Evolutionary conservation across 768 basidiomycete species (phyloP), one percentile per base, ranked within the genome.

Genomic region (Epithele typhae): DNA sequence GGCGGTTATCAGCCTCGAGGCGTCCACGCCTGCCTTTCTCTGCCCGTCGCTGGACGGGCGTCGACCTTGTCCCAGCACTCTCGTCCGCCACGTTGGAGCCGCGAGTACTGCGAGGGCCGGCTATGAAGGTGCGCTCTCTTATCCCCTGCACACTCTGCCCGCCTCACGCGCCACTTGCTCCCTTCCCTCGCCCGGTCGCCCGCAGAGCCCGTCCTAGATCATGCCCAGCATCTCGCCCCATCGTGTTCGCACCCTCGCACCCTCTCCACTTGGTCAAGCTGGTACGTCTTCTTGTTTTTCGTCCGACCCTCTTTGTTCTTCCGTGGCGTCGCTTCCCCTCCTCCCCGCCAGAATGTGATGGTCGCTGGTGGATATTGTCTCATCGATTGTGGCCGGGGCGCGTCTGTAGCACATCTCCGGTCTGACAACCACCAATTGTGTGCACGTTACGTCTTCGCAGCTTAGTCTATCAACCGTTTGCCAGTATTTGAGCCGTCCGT

Each of bases 191-290:
- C 54, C 53, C 52, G 53, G 44, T 55, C 36, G 51, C 55, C 50
- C 47, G 48, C 55, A 55, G 48, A 56, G 54, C 43, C 43, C 43
- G 40, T 49, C 51, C 47, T 45, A 50, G 56, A 58, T 58, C 59
- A 83, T 84, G 82, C 72, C 81, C 25, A 77, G 68, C 57, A 75
- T 77, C 56, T 79, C 79, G 22, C 77, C 78, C 14, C 77, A 81
- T 60, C 78, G 80, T 62, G 64, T 69, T 54, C 73, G 80, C 58
- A 79, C 77, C 40, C 27, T 38, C 40, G 37, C 44, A 9, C 77
- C 72, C 57, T 65, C 72, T 44, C 75, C 74, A 57, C 67, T 72
- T 48, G 41, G 62, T 32, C 70, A 69, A 42, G 76, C 74, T 68
- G 74, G 80, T 79, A 54, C 59, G 73, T 68, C 52, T 48, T 55